Evolutionary conservation across 2,329 filamentous ascomycete species (phyloP).

Genomic region (Mycosphaerelloides madeirae): DNA sequence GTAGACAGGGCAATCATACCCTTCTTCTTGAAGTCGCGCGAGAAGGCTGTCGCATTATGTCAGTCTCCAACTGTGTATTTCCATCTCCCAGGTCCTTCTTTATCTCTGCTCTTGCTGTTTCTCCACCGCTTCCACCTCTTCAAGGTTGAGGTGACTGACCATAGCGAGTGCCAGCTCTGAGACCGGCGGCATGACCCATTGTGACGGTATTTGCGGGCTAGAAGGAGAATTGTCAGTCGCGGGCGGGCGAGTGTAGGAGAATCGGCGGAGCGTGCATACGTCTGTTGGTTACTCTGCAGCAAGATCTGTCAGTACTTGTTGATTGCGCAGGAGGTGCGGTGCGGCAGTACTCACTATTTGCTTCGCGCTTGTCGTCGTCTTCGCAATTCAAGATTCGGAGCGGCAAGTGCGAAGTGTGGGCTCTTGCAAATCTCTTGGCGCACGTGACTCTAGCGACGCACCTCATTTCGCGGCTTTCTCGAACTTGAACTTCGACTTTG

Average conservation of each 20-base stretch:
- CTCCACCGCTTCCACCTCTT: constrained; percentile 4
- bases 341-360: constrained; percentile 6
- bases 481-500: no score
- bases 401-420: not conserved
- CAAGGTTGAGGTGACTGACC: constrained; percentile 25
- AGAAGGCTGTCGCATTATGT: constrained; percentile 58
- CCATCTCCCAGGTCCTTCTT: constrained; percentile 3
- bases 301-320: constrained; percentile 4
- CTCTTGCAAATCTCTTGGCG: no score
- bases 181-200: constrained; percentile 53
- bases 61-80: constrained; percentile 13
- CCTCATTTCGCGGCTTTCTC: no score
- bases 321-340: not conserved
- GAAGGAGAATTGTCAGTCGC: constrained; percentile 15
- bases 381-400: not conserved
- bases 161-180: constrained; percentile 41
- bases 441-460: no score
- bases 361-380: constrained; percentile 7
- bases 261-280: constrained; percentile 8
- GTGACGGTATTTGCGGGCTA: constrained; percentile 33
- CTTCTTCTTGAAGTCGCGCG: constrained; percentile 88
- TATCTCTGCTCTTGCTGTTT: constrained; percentile 7
- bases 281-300: constrained; percentile 10
- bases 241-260: not conserved
- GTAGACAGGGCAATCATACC: constrained; percentile 90